A percentile compares a stretch with the other conserved stretches of the same genome.
phyloP scores from a whole-genome alignment of 306 rosid species.

The Dalbergia cochinchinensis region DNA sequence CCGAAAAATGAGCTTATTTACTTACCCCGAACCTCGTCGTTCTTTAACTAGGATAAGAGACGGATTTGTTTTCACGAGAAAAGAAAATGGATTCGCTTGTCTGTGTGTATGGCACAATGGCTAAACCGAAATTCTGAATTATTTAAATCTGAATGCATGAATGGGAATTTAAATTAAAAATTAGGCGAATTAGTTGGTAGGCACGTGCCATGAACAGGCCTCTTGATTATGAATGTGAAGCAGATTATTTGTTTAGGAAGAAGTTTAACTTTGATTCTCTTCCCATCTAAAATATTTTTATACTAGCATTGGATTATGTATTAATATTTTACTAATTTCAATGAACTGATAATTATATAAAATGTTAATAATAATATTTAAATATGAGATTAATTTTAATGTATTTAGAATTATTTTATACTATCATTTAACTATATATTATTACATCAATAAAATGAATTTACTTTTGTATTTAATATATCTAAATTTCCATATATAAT shows the following conservation, averaged over 20 bases:
- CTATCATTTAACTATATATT: no score
- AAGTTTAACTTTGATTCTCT: neutral
- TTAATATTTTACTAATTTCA: neutral
- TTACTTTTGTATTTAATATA: no score
- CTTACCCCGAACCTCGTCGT: neutral
- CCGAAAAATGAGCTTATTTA: neutral
- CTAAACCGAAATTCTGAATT: neutral
- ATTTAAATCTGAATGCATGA: neutral
- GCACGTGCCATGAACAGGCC: neutral
- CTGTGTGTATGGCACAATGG: neutral
- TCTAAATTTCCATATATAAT: no score
- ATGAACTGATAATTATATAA: no score
- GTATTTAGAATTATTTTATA: no score
- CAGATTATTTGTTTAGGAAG: no score
- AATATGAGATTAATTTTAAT: no score
- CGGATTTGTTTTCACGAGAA: neutral
- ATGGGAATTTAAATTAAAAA: neutral
- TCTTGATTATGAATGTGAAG: neutral
- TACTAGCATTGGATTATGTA: neutral
- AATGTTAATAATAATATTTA: no score
- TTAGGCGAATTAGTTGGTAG: neutral
- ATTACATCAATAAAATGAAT: no score
- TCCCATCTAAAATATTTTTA: neutral
- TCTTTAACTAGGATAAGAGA: neutral
- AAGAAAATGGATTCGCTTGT: neutral